Evolutionary conservation across 2,329 filamentous ascomycete genomes (phyloP).

Genomic region (Pseudocercospora fuligena): DNA sequence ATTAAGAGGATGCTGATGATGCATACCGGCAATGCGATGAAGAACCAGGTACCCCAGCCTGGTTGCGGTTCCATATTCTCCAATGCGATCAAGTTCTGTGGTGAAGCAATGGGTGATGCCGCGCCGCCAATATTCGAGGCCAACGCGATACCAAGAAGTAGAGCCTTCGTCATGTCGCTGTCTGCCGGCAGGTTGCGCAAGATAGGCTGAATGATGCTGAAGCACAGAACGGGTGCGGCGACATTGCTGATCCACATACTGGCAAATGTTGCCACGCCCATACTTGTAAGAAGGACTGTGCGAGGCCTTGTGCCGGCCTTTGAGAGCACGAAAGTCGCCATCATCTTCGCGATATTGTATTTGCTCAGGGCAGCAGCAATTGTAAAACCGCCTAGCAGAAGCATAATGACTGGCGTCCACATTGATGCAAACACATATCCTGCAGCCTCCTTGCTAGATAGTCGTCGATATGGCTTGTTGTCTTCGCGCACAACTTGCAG

Average conservation of each 20-base stretch:
- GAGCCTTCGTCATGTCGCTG: slow-evolving; percentile 90
- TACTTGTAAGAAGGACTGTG: slow-evolving; percentile 92
- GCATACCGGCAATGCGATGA: slow-evolving; percentile 90
- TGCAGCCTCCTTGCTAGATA: slow-evolving; percentile 81
- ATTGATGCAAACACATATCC: slow-evolving; percentile 88
- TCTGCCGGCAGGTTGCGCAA: slow-evolving; percentile 88
- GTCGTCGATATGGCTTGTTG: slow-evolving; percentile 68
- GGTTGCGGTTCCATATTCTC: slow-evolving; percentile 93
- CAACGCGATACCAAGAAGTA: slow-evolving; percentile 93
- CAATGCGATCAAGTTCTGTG: slow-evolving; percentile 95
- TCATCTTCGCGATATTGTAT: slow-evolving; percentile 95
- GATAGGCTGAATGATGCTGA: slow-evolving; percentile 97
- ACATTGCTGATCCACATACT: slow-evolving; percentile 99
- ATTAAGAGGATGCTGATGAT: slow-evolving; percentile 85
- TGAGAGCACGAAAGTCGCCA: slow-evolving; percentile 93
- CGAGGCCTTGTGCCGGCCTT: slow-evolving; percentile 91
- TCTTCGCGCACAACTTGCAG: slow-evolving; percentile 83
- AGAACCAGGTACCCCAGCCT: slow-evolving; percentile 97
- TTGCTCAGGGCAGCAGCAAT: slow-evolving; percentile 94
- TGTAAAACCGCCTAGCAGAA: slow-evolving; percentile 92
- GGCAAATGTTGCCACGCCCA: slow-evolving; percentile 96
- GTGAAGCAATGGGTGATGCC: slow-evolving; percentile 94
- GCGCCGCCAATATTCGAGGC: slow-evolving; percentile 96
- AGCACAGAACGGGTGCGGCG: slow-evolving; percentile 93
- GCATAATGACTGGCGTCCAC: slow-evolving; percentile 99